These are phyloP conservation scores for Pythium rhizo-oryzae DNA, from an alignment of 352 stramenopile species.

Conservation along the genomic window DNA sequence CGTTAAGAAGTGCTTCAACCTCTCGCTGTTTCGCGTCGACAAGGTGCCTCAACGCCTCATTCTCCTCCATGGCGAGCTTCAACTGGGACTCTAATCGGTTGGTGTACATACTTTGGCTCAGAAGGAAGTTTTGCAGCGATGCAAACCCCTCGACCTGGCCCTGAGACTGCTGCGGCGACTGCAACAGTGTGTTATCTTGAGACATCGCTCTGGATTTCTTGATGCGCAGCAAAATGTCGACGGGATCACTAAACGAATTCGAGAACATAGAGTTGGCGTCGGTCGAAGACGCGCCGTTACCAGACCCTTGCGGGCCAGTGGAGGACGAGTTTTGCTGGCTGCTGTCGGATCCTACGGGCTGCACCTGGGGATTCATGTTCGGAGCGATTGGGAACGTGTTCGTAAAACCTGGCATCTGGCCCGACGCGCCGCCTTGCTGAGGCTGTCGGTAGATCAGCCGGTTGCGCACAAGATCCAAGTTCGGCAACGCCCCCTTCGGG, in stretches of 20 bases:
- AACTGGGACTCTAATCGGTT: constrained; percentile 73
- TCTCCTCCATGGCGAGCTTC: constrained; percentile 68
- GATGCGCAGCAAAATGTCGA: constrained; percentile 77
- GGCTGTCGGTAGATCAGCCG: constrained; percentile 58
- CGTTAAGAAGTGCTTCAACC: constrained; percentile 49
- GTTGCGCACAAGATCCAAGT: constrained; percentile 64
- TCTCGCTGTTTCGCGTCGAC: constrained; percentile 59
- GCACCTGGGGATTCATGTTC: not conserved
- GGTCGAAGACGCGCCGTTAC: not conserved
- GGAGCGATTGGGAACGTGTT: not conserved
- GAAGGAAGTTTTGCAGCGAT: constrained; percentile 71
- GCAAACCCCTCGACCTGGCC: constrained; percentile 57
- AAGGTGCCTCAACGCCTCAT: constrained; percentile 53
- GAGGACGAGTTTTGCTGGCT: constrained; percentile 8
- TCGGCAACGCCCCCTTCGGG: constrained; percentile 40
- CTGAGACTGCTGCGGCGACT: constrained; percentile 35
- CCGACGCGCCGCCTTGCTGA: constrained; percentile 18
- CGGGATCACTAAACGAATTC: constrained; percentile 71
- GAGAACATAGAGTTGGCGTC: constrained; percentile 36
- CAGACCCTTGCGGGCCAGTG: not conserved
- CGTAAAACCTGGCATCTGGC: constrained; percentile 5
- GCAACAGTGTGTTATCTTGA: constrained; percentile 32
- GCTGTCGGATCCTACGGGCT: not conserved
- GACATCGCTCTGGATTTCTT: constrained; percentile 63
- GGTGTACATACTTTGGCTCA: constrained; percentile 70